Evolutionary conservation across 345 rosid species (phyloP).

Genomic region (Psidium friedrichsthalianum): DNA sequence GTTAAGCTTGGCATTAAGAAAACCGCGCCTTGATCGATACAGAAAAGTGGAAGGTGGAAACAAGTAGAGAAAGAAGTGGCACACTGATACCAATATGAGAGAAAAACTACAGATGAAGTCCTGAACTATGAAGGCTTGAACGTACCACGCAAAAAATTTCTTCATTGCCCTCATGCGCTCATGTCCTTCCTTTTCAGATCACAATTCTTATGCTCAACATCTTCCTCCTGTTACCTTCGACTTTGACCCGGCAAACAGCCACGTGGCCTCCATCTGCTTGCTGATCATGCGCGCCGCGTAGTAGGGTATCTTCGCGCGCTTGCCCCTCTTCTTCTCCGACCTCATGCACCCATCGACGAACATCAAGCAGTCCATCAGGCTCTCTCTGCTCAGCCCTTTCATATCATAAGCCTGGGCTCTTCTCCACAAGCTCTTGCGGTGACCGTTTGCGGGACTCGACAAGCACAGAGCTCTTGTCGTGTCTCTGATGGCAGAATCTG

Average conservation of each 20-base stretch:
- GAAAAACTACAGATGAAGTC: neutral
- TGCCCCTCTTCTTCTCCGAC: constrained; percentile 8
- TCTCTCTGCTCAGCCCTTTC: constrained; percentile 66
- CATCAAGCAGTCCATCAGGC: constrained; percentile 73
- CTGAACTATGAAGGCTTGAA: neutral
- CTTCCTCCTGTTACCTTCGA: neutral
- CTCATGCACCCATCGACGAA: constrained; percentile 33
- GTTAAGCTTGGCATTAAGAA: neutral
- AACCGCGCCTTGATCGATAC: neutral
- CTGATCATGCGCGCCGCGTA: constrained; percentile 52
- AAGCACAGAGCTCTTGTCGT: constrained; percentile 68
- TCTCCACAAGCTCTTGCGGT: constrained; percentile 82
- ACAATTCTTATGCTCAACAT: neutral
- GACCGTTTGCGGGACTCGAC: constrained; percentile 26
- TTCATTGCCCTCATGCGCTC: neutral
- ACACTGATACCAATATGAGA: neutral
- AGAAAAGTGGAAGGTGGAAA: neutral
- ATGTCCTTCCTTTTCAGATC: neutral
- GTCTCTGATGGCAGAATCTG: constrained; percentile 60
- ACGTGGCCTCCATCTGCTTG: constrained; percentile 63
- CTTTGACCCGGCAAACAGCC: constrained; percentile 24
- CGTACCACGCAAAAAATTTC: neutral
- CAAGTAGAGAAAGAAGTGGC: neutral
- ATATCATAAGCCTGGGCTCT: constrained; percentile 81
- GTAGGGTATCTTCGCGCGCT: constrained; percentile 28